Conservation (phyloP, 495 filamentous ascomycete species). For the Poronia punctata region DNA sequence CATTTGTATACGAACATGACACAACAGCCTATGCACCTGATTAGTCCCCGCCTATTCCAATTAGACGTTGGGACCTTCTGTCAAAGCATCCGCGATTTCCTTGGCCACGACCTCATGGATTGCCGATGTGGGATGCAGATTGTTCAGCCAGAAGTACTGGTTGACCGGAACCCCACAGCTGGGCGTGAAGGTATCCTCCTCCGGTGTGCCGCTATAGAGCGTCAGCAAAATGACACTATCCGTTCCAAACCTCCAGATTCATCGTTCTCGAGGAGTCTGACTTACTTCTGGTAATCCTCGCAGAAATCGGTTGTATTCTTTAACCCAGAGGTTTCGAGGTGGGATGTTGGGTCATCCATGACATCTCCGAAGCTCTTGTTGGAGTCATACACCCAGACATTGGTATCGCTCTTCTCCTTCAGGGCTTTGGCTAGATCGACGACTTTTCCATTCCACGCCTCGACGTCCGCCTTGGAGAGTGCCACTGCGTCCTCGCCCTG, state of each 20-base stretch:
- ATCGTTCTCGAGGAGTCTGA: neutral
- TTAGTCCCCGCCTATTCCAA: neutral
- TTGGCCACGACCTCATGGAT: conserved; percentile 52
- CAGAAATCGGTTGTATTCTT: conserved; percentile 52
- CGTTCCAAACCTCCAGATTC: neutral
- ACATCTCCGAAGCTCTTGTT: conserved; percentile 45
- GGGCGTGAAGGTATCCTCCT: conserved; percentile 36
- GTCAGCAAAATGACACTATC: conserved; percentile 6
- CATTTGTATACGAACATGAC: no score
- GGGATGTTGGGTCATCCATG: conserved; percentile 45
- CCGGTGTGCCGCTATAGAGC: conserved; percentile 45
- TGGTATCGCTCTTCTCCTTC: conserved; percentile 34
- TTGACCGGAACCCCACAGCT: conserved; percentile 48
- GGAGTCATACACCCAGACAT: conserved; percentile 41
- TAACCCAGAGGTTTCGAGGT: conserved; percentile 35
- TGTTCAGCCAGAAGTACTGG: conserved; percentile 59
- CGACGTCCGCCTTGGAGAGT: conserved; percentile 30
- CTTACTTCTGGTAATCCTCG: conserved; percentile 48
- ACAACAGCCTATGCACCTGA: no score
- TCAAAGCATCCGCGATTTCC: conserved; percentile 38
- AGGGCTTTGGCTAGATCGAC: conserved; percentile 23
- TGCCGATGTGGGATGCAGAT: conserved; percentile 52
- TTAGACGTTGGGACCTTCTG: conserved; percentile 26
- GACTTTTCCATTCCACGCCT: conserved; percentile 33
- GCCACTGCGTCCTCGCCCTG: conserved; percentile 19